Evolutionary conservation across 345 rosid genomes (phyloP).

Genomic region (Euphorbia tirucalli): DNA sequence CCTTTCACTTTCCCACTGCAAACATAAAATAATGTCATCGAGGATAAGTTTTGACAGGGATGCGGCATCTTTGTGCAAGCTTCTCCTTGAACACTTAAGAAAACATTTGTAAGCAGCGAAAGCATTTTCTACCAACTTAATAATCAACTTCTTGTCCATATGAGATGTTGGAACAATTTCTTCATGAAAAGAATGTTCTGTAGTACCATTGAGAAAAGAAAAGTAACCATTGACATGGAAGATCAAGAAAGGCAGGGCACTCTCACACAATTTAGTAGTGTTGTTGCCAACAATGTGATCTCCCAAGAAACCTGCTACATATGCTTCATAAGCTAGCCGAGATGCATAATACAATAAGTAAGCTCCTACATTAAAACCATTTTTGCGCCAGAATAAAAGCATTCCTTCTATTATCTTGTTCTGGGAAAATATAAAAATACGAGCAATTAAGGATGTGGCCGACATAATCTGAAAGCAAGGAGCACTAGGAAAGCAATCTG

Average conservation of each 20-base stretch:
- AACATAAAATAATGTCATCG: constrained; percentile 34
- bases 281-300: constrained; percentile 18
- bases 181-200: constrained; percentile 18
- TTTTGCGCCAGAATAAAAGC: constrained; percentile 44
- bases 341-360: constrained; percentile 40
- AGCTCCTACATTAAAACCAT: constrained; percentile 44
- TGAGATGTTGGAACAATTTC: constrained; percentile 18
- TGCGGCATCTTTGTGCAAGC: constrained; percentile 20
- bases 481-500: constrained; percentile 11
- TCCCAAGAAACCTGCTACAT: constrained; percentile 19
- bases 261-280: constrained; percentile 13
- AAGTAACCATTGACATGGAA: constrained; percentile 44
- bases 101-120: constrained; percentile 44
- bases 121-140: constrained; percentile 39
- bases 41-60: constrained; percentile 33
- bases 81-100: constrained; percentile 19
- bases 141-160: constrained; percentile 24
- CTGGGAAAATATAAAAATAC: constrained; percentile 38
- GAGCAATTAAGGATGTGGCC: constrained; percentile 35
- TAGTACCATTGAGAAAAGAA: constrained; percentile 25
- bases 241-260: constrained; percentile 27
- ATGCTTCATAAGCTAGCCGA: constrained; percentile 45
- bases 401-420: constrained; percentile 31
- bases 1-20: constrained; percentile 31
- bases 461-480: constrained; percentile 36